Evolutionary conservation across 371 early-diverging fungal species (phyloP), one percentile per base, ranked within the genome.

Genomic region (Encephalitozoon intestinalis): DNA sequence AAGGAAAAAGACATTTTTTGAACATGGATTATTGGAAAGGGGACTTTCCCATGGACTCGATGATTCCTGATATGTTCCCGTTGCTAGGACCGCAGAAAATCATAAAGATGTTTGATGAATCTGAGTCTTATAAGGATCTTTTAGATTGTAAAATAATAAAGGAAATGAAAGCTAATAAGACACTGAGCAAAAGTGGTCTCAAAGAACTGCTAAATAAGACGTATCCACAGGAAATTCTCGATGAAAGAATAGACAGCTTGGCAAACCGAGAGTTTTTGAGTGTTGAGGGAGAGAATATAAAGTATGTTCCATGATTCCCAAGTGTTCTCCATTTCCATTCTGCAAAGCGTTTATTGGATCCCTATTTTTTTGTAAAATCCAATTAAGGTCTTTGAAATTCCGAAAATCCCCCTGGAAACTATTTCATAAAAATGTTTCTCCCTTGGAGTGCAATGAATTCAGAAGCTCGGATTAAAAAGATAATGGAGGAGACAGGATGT

Each of bases 391-490:
- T 4, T 18, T 15, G 4, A 18, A 46, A 46, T 46, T 18, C 21
- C 15, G 21, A 43, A 46, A 4, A 21, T 7, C 15, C 4, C 18
- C 21, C 5, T 46, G 21, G 18, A 46, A 46, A 18, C 15, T 46
- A 46, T 46, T 46, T 46, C 18, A 46, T 46, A 46, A 46, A 46
- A 46, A 46, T 46, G 49, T 46, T 46, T 46, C 21, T 46, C 49
- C 49, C 49, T 46, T 46, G 49, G 7, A 46, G 1, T 46, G 2
- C 11, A 23, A 74, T 74, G 74, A 41, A 66, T 8, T 31, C 31
- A 26, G 40, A 74, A 37, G 28, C n/a, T 28, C 65, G 54, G 53
- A 66, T 74, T 53, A 26, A 44, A 39, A 67, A 66, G 51, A 74
- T 74, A 39, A 53, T 66, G 18, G 41, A 65, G 41, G 67, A 28